Evolutionary conservation across 352 stramenopile species (phyloP).

Genomic region (Pythium angustatum): DNA sequence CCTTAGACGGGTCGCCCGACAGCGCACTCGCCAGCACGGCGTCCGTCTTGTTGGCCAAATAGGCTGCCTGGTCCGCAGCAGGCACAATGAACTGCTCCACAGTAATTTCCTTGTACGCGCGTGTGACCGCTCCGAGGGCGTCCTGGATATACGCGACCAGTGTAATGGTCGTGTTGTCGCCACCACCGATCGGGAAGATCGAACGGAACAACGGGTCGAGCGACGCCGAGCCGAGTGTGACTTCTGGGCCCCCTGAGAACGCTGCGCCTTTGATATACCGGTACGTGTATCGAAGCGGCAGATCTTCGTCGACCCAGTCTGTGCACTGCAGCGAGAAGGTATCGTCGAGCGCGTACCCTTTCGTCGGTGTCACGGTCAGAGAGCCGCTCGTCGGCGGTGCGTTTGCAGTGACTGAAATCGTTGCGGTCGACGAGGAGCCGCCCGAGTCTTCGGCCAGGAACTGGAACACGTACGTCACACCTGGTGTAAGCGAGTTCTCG

Average conservation of each 20-base stretch:
- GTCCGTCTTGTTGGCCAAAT: conserved; percentile 54
- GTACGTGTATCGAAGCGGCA: conserved; percentile 69
- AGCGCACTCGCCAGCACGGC: conserved; percentile 47
- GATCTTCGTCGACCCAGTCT: conserved; percentile 70
- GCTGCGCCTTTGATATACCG: conserved; percentile 66
- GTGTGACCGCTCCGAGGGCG: conserved; percentile 45
- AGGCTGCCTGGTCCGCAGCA: conserved; percentile 47
- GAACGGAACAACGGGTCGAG: conserved; percentile 55
- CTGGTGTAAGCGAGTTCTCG: conserved; percentile 44
- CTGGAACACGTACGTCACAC: conserved; percentile 52
- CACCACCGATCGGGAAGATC: conserved; percentile 53
- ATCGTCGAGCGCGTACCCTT: conserved; percentile 54
- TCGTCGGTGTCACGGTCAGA: conserved; percentile 40
- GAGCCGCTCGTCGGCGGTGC: conserved; percentile 51
- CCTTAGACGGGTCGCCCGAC: conserved; percentile 55
- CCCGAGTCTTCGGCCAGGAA: conserved; percentile 47
- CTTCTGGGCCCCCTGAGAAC: conserved; percentile 45
- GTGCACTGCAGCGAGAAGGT: conserved; percentile 48
- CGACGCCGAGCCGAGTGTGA: conserved; percentile 54
- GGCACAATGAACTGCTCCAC: conserved; percentile 47
- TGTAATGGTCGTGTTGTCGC: conserved; percentile 61
- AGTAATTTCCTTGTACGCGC: conserved; percentile 50
- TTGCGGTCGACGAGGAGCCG: conserved; percentile 39
- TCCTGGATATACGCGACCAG: conserved; percentile 68
- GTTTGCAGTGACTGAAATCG: conserved; percentile 51